Evolutionary conservation across 441 rosid species (phyloP).

Genomic region (Erodium moschatum): DNA sequence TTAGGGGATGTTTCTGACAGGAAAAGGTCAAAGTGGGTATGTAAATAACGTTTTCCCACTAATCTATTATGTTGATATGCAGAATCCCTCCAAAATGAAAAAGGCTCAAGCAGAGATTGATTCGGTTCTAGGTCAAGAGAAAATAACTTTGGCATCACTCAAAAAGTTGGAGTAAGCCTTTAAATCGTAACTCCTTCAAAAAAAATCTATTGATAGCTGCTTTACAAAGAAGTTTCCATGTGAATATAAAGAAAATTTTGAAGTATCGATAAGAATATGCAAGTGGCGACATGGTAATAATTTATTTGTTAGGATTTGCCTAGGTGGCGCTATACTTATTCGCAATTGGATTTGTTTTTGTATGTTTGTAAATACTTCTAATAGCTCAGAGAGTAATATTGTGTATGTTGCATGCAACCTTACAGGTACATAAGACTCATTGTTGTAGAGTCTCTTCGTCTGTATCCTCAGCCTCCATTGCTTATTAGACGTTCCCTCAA

Average conservation of each 20-base stretch:
- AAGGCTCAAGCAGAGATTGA: conserved; percentile 87
- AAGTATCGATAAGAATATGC: not conserved
- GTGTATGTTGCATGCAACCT: conserved; percentile 18
- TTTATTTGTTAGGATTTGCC: not conserved
- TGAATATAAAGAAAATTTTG: not conserved
- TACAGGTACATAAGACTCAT: conserved; percentile 69
- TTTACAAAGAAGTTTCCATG: not conserved
- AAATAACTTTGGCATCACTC: conserved; percentile 55
- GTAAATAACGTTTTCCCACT: not conserved
- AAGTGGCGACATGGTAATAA: not conserved
- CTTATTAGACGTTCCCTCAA: conserved; percentile 75
- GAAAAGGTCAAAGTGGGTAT: too few species aligned
- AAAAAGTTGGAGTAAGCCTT: conserved; percentile 63
- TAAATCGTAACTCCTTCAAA: conserved; percentile 1
- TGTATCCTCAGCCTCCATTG: conserved; percentile 91
- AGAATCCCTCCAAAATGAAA: conserved; percentile 69
- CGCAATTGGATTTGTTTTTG: not conserved
- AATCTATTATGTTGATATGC: conserved; percentile 22
- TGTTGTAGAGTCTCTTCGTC: conserved; percentile 78
- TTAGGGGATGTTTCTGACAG: too few species aligned
- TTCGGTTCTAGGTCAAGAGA: conserved; percentile 53
- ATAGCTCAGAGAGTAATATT: conserved; percentile 1
- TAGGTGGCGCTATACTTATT: not conserved
- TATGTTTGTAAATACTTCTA: conserved; percentile 12
- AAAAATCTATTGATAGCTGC: too few species aligned